phyloP scores from a whole-genome alignment of 352 stramenopile species.

The Pythium chondricola region DNA sequence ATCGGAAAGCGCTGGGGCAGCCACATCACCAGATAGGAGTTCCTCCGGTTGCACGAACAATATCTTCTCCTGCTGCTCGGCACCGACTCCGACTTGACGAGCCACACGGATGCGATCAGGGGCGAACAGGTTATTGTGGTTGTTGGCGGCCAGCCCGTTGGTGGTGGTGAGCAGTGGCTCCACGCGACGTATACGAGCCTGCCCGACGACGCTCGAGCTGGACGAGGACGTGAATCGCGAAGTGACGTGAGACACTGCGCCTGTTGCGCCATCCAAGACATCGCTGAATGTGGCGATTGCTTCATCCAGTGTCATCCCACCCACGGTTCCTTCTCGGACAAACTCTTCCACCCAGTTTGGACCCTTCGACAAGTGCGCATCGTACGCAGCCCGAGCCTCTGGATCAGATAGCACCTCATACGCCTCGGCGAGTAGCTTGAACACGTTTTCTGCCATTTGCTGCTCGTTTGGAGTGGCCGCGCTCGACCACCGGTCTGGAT shows the following conservation, averaged over 20 bases:
- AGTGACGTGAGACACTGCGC: conserved; percentile 47
- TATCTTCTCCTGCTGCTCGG: conserved; percentile 57
- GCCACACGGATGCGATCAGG: conserved; percentile 63
- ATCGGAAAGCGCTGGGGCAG: conserved; percentile 14
- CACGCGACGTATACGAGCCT: conserved; percentile 33
- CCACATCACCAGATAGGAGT: conserved; percentile 39
- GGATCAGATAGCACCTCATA: conserved; percentile 77
- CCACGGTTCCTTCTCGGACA: conserved; percentile 67
- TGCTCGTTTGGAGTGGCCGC: conserved; percentile 40
- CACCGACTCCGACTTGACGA: conserved; percentile 48
- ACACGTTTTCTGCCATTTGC: conserved; percentile 65
- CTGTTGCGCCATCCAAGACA: conserved; percentile 58
- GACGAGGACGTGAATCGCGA: conserved; percentile 55
- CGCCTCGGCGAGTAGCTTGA: conserved; percentile 79
- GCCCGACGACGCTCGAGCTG: conserved; percentile 62
- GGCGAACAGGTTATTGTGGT: conserved; percentile 81
- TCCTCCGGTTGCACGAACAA: conserved; percentile 80
- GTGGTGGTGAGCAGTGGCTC: conserved; percentile 21
- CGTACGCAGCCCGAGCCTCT: conserved; percentile 53
- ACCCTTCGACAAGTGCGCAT: conserved; percentile 43
- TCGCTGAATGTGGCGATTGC: conserved; percentile 75
- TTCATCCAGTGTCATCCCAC: conserved; percentile 80
- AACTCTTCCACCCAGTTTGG: conserved; percentile 67
- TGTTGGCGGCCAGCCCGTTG: conserved; percentile 53
- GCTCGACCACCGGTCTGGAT: conserved; percentile 74